phyloP scores from a whole-genome alignment of 768 basidiomycete genomes.

The Rhizopogon roseolus region DNA sequence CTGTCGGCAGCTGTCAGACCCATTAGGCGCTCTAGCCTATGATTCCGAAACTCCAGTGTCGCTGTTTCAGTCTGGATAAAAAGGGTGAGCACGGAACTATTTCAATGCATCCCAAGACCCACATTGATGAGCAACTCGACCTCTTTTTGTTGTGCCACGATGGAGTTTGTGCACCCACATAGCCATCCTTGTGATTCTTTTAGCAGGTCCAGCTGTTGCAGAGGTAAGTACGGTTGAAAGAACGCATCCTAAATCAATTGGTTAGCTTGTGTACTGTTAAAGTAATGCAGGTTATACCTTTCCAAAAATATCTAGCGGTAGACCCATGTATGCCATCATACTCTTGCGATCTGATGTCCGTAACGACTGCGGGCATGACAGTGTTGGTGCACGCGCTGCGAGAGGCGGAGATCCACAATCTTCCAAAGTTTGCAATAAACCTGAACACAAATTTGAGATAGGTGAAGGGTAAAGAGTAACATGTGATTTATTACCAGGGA shows the following conservation, averaged over 20 bases:
- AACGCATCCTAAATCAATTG: constrained; percentile 64
- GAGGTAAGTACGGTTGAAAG: constrained; percentile 95
- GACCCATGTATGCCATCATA: constrained; percentile 85
- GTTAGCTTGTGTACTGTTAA: background rate
- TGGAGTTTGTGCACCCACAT: constrained; percentile 93
- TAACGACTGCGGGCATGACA: constrained; percentile 72
- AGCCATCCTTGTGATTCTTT: constrained; percentile 80
- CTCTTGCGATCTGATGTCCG: constrained; percentile 87
- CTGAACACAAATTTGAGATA: constrained; percentile 31
- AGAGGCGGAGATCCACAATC: constrained; percentile 90
- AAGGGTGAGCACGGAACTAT: background rate
- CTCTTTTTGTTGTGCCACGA: constrained; percentile 90
- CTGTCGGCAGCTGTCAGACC: constrained; percentile 88
- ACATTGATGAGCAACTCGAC: constrained; percentile 91
- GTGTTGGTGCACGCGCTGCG: constrained; percentile 51
- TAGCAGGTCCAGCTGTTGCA: constrained; percentile 91
- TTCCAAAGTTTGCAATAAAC: constrained; percentile 81
- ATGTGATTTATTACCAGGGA: constrained; percentile 60
- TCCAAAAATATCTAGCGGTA: constrained; percentile 94
- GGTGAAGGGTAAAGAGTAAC: background rate
- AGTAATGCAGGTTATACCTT: constrained; percentile 42
- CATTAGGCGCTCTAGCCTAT: constrained; percentile 70
- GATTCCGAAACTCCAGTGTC: constrained; percentile 81
- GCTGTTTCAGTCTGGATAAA: constrained; percentile 76
- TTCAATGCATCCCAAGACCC: constrained; percentile 13